phyloP scores from a whole-genome alignment of 345 rosid genomes.

The Citrus trifoliata region DNA sequence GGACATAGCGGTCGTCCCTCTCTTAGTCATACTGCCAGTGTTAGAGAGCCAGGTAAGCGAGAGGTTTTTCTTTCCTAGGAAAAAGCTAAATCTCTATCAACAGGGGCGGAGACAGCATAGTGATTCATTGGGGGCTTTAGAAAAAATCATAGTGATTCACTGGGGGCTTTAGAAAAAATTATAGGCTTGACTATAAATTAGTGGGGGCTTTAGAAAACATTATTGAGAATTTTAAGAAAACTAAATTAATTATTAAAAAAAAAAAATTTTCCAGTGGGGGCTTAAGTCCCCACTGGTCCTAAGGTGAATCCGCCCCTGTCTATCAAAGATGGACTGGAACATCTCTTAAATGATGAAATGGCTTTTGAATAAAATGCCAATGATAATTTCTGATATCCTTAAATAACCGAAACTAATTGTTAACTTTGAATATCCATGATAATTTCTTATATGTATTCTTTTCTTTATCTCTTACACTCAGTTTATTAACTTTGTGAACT shows the following conservation, averaged over 20 bases:
- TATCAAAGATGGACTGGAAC: neutral
- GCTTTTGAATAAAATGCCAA: neutral
- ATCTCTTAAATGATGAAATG: neutral
- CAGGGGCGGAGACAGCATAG: no score
- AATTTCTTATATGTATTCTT: neutral
- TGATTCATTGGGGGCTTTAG: no score
- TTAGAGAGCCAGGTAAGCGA: slow-evolving; percentile 81
- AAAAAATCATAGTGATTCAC: no score
- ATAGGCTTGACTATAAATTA: no score
- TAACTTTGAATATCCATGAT: neutral
- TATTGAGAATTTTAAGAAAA: no score
- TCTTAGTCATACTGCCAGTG: slow-evolving; percentile 88
- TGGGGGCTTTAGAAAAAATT: no score
- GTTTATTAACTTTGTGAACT: neutral
- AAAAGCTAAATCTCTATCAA: neutral
- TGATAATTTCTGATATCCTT: neutral
- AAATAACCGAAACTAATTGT: neutral
- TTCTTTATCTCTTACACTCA: neutral
- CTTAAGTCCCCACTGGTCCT: no score
- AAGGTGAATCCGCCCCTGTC: no score
- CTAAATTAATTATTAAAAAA: no score
- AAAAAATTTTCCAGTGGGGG: no score
- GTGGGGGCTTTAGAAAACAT: no score
- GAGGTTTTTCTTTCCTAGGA: neutral
- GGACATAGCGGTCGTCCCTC: slow-evolving; percentile 97